These are phyloP conservation scores for Bipolaris gigantea DNA, from an alignment of 2,329 filamentous ascomycete genomes.

Conservation along the genomic window DNA sequence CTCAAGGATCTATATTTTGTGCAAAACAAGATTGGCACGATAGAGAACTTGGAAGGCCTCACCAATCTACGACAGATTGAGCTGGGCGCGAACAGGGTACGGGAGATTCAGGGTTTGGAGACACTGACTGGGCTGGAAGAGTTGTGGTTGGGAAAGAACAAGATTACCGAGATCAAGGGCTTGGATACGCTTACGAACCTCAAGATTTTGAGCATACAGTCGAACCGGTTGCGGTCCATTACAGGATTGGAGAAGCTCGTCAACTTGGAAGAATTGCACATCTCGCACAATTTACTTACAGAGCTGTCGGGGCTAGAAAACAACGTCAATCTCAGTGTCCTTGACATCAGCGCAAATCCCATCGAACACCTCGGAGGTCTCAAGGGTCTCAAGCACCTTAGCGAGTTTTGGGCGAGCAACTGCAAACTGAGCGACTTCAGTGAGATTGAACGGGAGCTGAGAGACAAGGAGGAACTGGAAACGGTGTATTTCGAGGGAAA, in stretches of 20 bases:
- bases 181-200: slow-evolving; percentile 76
- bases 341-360: slow-evolving; percentile 90
- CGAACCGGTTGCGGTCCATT: slow-evolving; percentile 83
- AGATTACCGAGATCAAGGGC: slow-evolving; percentile 80
- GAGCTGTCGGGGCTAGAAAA: slow-evolving; percentile 68
- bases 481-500: slow-evolving; percentile 98
- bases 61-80: slow-evolving; percentile 80
- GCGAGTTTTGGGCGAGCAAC: slow-evolving; percentile 94
- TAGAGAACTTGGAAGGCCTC: slow-evolving; percentile 80
- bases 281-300: slow-evolving; percentile 89
- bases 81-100: slow-evolving; percentile 87
- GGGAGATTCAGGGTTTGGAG: slow-evolving; percentile 84
- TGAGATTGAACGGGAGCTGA: slow-evolving; percentile 77
- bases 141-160: slow-evolving; percentile 95
- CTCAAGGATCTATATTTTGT: slow-evolving; percentile 88
- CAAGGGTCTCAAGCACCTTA: slow-evolving; percentile 67
- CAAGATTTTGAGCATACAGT: slow-evolving; percentile 89
- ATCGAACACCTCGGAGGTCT: slow-evolving; percentile 75
- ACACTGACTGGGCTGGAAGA: slow-evolving; percentile 77
- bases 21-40: slow-evolving; percentile 87
- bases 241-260: slow-evolving; percentile 72
- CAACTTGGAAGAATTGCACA: slow-evolving; percentile 87
- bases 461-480: slow-evolving; percentile 75
- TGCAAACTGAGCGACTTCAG: slow-evolving; percentile 78
- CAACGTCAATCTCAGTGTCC: slow-evolving; percentile 62